These are phyloP conservation scores for Taxillus chinensis DNA, from an alignment of 164 flowering plant species.

Conservation along the genomic window DNA sequence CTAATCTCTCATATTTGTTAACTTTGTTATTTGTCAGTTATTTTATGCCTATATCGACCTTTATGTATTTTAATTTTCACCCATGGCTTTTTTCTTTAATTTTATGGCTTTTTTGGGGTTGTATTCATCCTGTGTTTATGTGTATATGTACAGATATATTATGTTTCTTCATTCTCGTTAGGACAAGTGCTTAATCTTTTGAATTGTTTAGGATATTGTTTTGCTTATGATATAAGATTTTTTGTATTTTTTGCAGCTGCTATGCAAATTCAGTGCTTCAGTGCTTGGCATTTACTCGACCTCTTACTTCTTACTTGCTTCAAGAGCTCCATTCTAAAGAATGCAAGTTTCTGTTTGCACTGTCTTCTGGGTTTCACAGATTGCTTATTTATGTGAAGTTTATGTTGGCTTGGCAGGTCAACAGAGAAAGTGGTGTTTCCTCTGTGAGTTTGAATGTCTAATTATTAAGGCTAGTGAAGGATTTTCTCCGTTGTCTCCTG, in stretches of 20 bases:
- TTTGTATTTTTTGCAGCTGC: conserved; percentile 40
- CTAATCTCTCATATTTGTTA: too few relatives aligned
- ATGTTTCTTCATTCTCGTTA: too few relatives aligned
- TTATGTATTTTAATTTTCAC: too few relatives aligned
- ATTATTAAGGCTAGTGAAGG: conserved; percentile 60
- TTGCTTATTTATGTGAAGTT: neutral
- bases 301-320: conserved; percentile 77
- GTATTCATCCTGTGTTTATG: too few relatives aligned
- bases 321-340: conserved; percentile 63
- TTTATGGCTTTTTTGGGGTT: too few relatives aligned
- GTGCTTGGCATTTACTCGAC: conserved; percentile 91
- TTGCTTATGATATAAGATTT: conserved; percentile 9
- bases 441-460: conserved; percentile 75
- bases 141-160: too few relatives aligned
- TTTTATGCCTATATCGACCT: too few relatives aligned
- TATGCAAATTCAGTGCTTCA: conserved; percentile 96
- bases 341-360: conserved; percentile 36
- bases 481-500: conserved; percentile 60
- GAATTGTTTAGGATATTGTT: neutral
- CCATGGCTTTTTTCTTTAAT: too few relatives aligned
- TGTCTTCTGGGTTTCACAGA: neutral
- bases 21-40: too few relatives aligned
- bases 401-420: conserved; percentile 32
- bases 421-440: conserved; percentile 76
- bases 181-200: neutral